Evolutionary conservation across 176 grass and related monocot species (phyloP), one percentile per base, ranked within the genome.

Genomic region (Paspalum notatum): DNA sequence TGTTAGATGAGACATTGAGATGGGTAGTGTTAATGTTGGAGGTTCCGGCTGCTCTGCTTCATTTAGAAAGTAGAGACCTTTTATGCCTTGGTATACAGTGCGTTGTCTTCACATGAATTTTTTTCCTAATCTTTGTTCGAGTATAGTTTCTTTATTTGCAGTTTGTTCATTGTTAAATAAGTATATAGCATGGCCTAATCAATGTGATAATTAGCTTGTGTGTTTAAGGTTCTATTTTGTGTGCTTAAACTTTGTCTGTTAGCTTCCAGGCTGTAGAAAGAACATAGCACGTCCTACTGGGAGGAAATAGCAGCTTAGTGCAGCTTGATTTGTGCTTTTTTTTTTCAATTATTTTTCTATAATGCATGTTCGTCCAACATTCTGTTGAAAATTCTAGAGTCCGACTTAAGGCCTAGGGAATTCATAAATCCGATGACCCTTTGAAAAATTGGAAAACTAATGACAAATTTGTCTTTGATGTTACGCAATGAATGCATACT

Each of bases 1-100:
- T 16, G 41, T 57, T 83, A 39, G 32, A 62, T 79, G 8, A 56
- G 24, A 62, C 27, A 62, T 32, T 32, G 32, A n/a, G 75, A 79
- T 75, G 60, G 32, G n/a, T 53, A 42, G 5, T 39, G 45, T 50
- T 79, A 50, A 51, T 72, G 37, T 45, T 46, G 24, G 12, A 27
- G 8, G 11, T 55, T 55, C 39, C 1, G 7, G 12, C 13, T 77
- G 24, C 38, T 32, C 13, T 43, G 25, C 1, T 62, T 68, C 47
- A 5, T 12, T 48, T 54, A 7, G 27, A 53, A 22, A 14, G 46
- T 68, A 10, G 15, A 58, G 57, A 60, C 40, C 3, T 17, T 17
- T 50, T 71, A 37, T 38, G 43, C 5, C 53, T 41, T n/a, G 45
- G 75, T 71, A 13, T 40, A 59, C 62, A 20, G 32, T 75, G 9